phyloP scores from a whole-genome alignment of 306 rosid genomes.

The Gastrolobium villosum region DNA sequence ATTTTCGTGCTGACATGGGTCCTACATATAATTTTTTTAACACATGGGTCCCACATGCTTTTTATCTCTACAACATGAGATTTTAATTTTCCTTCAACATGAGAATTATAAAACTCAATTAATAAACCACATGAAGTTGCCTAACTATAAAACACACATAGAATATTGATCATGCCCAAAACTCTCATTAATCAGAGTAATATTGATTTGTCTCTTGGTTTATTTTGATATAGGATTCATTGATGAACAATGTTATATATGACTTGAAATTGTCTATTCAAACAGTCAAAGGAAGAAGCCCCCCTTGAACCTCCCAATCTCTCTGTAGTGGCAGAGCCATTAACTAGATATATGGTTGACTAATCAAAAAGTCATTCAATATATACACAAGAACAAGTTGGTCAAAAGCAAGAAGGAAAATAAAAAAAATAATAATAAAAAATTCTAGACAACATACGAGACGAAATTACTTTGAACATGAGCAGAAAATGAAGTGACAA shows the following conservation, averaged over 20 bases:
- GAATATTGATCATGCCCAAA: not conserved
- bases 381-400: not conserved
- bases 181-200: constrained; percentile 1
- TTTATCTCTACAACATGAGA: too few species aligned
- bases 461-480: constrained; percentile 56
- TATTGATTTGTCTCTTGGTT: not conserved
- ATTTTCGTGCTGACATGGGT: too few species aligned
- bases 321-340: not conserved
- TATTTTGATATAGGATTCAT: constrained; percentile 23
- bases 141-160: not conserved
- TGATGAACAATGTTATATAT: constrained; percentile 4
- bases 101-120: too few species aligned
- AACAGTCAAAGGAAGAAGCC: constrained; percentile 59
- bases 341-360: constrained; percentile 36
- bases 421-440: not conserved
- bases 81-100: too few species aligned
- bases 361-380: constrained; percentile 8
- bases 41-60: too few species aligned
- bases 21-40: too few species aligned
- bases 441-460: constrained; percentile 13
- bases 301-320: not conserved
- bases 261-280: constrained; percentile 54
- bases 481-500: constrained; percentile 30
- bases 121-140: constrained; percentile 10
- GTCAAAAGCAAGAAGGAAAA: constrained; percentile 23